Evolutionary conservation across 148 eudicot genomes (phyloP).

Genomic region (Nepenthes gracilis): DNA sequence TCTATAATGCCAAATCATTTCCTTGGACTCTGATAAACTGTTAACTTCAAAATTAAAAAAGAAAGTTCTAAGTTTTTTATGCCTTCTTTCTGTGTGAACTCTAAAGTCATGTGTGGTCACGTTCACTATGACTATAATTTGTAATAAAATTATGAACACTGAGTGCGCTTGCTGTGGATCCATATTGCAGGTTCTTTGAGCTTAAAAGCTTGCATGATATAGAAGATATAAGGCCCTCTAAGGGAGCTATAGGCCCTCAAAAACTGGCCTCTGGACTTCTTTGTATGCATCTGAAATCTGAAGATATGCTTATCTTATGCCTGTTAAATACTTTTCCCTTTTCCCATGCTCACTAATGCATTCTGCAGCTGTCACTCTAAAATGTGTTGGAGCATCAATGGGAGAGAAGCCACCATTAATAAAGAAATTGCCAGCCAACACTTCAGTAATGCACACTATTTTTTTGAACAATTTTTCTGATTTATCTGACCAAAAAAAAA

Average conservation of each 20-base stretch:
- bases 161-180: background rate
- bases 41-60: too few relatives aligned
- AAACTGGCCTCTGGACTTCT: constrained; percentile 82
- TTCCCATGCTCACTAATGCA: background rate
- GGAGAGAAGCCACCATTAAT: constrained; percentile 71
- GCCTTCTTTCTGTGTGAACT: too few relatives aligned
- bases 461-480: constrained; percentile 2
- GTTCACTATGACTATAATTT: too few relatives aligned
- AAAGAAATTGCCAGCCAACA: constrained; percentile 72
- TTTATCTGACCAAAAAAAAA: background rate
- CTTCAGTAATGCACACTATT: constrained; percentile 33
- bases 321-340: background rate
- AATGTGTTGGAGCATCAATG: constrained; percentile 88
- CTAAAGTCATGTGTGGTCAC: too few relatives aligned
- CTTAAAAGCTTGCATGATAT: constrained; percentile 64
- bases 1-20: too few relatives aligned
- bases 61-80: too few relatives aligned
- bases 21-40: too few relatives aligned
- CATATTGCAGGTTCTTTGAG: constrained; percentile 49
- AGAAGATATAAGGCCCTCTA: constrained; percentile 62
- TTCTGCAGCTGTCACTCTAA: constrained; percentile 58
- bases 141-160: too few relatives aligned
- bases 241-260: constrained; percentile 60
- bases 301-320: background rate
- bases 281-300: constrained; percentile 29